Percentiles rank a stretch among this genome's conserved stretches.
Evolutionary conservation across 805 yeast genomes (phyloP).

Genomic region (Myxozyma monticola): DNA sequence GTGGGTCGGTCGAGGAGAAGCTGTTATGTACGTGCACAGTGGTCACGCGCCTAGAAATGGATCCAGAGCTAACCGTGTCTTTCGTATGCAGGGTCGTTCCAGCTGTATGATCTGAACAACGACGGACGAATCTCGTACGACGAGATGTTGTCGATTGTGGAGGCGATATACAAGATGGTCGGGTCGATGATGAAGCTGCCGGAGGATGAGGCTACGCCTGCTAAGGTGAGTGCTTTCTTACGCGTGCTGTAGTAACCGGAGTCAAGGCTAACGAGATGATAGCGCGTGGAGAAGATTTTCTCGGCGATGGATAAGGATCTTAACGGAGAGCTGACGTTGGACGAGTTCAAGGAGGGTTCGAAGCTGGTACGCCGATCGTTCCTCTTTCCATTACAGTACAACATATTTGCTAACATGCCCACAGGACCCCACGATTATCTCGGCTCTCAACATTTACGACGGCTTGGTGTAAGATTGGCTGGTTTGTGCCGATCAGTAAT

Average conservation of each 20-base stretch:
- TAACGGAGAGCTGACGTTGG: conserved; percentile 69
- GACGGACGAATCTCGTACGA: conserved; percentile 74
- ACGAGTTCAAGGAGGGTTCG: conserved; percentile 80
- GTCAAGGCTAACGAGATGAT: background rate
- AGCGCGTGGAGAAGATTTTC: conserved; percentile 78
- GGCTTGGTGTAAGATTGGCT: conserved; percentile 24
- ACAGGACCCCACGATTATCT: conserved; percentile 32
- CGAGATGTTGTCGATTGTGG: conserved; percentile 77
- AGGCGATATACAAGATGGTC: conserved; percentile 89
- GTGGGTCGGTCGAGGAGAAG: conserved; percentile 77
- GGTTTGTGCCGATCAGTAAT: too few relatives aligned
- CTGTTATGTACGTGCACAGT: conserved; percentile 37
- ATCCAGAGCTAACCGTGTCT: background rate
- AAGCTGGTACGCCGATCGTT: conserved; percentile 49
- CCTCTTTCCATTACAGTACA: background rate
- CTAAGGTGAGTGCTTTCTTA: conserved; percentile 42
- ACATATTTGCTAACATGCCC: background rate
- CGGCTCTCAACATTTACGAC: conserved; percentile 31
- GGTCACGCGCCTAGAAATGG: background rate
- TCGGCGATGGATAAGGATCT: conserved; percentile 66
- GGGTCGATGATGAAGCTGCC: conserved; percentile 89
- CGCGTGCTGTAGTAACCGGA: background rate
- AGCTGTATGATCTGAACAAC: conserved; percentile 76
- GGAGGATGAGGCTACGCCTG: conserved; percentile 91
- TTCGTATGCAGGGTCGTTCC: conserved; percentile 70